Conservation (phyloP, 352 stramenopile species). For the Phytopythium vexans region DNA sequence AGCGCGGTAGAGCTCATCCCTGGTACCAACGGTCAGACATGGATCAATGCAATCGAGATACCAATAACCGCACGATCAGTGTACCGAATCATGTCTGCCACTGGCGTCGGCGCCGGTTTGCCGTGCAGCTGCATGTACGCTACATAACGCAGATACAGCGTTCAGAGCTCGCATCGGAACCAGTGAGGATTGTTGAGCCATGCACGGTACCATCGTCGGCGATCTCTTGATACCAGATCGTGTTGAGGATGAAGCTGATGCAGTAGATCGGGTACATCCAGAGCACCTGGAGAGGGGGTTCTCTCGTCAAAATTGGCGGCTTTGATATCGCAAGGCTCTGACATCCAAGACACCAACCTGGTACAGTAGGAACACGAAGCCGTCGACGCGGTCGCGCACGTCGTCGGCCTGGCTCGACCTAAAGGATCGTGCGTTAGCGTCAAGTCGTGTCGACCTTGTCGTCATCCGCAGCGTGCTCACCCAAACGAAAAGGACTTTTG, state of each 20-base stretch:
- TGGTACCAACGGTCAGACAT: slow-evolving; percentile 6
- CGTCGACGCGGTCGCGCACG: slow-evolving; percentile 73
- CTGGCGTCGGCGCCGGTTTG: slow-evolving; percentile 68
- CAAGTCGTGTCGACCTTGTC: background rate
- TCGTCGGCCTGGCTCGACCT: slow-evolving; percentile 62
- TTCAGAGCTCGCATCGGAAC: background rate
- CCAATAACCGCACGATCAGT: background rate
- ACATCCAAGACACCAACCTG: slow-evolving; percentile 28
- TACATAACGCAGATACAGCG: slow-evolving; percentile 12
- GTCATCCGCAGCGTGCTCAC: slow-evolving; percentile 16
- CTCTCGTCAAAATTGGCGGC: too few species aligned
- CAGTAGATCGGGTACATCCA: slow-evolving; percentile 92
- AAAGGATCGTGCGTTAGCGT: background rate
- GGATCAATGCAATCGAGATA: slow-evolving; percentile 4
- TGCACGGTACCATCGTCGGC: slow-evolving; percentile 69
- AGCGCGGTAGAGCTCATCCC: slow-evolving; percentile 82
- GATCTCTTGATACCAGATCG: slow-evolving; percentile 91
- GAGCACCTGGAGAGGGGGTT: slow-evolving; percentile 33
- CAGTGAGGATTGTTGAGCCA: background rate
- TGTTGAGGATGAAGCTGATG: slow-evolving; percentile 91
- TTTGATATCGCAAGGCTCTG: background rate
- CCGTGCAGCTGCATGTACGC: slow-evolving; percentile 80
- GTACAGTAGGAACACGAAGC: slow-evolving; percentile 85
- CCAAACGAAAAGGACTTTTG: slow-evolving; percentile 62
- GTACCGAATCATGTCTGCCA: slow-evolving; percentile 87